A percentile compares a stretch with the other conserved stretches of the same genome.
Conservation (phyloP, 2,329 filamentous ascomycete genomes). For the Botrytis pseudocinerea region DNA sequence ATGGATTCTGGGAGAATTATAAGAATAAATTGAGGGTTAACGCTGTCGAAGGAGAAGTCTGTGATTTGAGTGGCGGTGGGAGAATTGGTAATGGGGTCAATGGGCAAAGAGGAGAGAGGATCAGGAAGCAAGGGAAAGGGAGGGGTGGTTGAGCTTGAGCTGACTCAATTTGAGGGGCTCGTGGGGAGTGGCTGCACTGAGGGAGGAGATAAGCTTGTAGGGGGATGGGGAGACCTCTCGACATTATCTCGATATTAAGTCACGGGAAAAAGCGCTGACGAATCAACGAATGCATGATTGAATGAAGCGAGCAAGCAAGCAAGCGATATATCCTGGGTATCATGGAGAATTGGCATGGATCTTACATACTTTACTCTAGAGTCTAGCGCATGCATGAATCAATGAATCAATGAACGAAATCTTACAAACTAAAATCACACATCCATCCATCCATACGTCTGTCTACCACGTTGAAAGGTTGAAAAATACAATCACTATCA, state of each 20-base stretch:
- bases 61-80: conserved; percentile 28
- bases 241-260: background rate
- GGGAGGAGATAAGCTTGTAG: background rate
- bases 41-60: conserved; percentile 36
- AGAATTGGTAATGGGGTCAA: background rate
- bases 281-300: background rate
- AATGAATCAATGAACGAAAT: background rate
- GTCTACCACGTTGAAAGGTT: background rate
- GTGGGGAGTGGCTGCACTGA: background rate
- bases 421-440: background rate
- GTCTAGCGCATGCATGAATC: background rate
- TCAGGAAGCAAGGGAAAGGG: background rate
- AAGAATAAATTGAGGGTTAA: conserved; percentile 41
- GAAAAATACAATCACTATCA: background rate
- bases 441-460: background rate
- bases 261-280: background rate
- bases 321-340: background rate
- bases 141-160: background rate
- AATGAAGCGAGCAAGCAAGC: background rate
- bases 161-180: background rate
- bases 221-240: background rate
- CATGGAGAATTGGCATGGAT: background rate
- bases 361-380: background rate
- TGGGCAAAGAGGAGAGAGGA: background rate
- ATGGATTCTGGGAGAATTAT: conserved; percentile 39